Evolutionary conservation across 2,329 filamentous ascomycete genomes (phyloP).

Genomic region (Paecilomyces sp.): DNA sequence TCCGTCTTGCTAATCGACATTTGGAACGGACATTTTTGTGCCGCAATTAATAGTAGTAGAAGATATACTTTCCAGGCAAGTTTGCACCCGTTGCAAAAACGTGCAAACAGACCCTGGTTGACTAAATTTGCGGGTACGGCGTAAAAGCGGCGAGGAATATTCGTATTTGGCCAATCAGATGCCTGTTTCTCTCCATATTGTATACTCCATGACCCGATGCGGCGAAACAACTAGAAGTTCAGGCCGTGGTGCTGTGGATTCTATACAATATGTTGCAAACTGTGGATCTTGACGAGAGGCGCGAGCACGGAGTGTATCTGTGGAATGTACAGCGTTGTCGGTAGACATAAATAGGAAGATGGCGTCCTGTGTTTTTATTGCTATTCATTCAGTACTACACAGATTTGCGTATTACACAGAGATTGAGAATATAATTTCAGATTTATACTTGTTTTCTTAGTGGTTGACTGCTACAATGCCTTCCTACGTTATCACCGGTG

Average conservation of each 20-base stretch:
- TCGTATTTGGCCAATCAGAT: background rate
- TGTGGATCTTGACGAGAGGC: background rate
- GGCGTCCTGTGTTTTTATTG: background rate
- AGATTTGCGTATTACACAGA: background rate
- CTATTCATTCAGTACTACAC: background rate
- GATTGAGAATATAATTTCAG: background rate
- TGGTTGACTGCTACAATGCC: slow-evolving; percentile 6
- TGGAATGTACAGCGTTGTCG: background rate
- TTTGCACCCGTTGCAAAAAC: background rate
- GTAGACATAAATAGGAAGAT: background rate
- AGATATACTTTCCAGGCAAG: background rate
- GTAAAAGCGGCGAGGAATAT: background rate
- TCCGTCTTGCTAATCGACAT: background rate
- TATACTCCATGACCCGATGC: background rate
- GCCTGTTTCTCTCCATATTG: background rate
- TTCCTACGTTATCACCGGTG: slow-evolving; percentile 18
- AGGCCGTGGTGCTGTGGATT: background rate
- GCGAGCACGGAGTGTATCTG: background rate
- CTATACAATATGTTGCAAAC: background rate
- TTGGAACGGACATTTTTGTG: background rate
- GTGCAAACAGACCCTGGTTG: background rate
- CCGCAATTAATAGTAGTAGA: background rate
- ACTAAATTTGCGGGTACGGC: background rate
- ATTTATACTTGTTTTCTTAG: background rate
- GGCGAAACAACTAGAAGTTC: background rate